Conservation (phyloP, 768 basidiomycete genomes). For the Amanita rubescens region DNA sequence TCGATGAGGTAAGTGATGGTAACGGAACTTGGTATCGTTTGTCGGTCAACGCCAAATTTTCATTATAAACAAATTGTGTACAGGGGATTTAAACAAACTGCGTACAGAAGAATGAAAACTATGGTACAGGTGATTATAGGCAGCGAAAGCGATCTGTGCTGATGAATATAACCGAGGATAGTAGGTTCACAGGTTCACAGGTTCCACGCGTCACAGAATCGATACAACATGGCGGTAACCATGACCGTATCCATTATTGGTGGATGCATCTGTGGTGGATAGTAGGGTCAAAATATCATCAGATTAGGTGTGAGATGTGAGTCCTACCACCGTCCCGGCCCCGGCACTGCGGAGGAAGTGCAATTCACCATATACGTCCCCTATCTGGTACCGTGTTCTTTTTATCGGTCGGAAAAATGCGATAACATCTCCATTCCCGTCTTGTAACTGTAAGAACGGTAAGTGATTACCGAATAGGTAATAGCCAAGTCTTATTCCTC, state of each 20-base stretch:
- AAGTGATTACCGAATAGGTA: constrained; percentile 13
- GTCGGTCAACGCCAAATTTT: not conserved
- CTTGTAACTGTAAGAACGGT: constrained; percentile 49
- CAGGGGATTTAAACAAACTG: no score
- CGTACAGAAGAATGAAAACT: not conserved
- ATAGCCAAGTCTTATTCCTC: constrained; percentile 20
- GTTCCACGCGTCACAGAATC: constrained; percentile 58
- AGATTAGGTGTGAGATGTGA: constrained; percentile 14
- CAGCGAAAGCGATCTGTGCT: not conserved
- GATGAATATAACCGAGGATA: not conserved
- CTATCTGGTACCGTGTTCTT: constrained; percentile 75
- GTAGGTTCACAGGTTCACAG: no score
- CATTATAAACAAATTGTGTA: not conserved
- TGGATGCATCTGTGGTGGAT: constrained; percentile 58
- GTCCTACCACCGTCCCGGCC: constrained; percentile 70
- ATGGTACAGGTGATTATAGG: not conserved
- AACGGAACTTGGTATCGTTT: not conserved
- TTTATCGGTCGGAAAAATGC: constrained; percentile 77
- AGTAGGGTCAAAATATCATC: constrained; percentile 11
- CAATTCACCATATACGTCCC: constrained; percentile 81
- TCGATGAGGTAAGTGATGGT: constrained; percentile 6
- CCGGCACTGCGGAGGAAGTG: constrained; percentile 77
- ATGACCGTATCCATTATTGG: constrained; percentile 88
- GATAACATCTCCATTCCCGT: constrained; percentile 58
- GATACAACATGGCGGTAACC: constrained; percentile 80